Evolutionary conservation across 202 grass and related monocot species (phyloP), one percentile per base, ranked within the genome.

Genomic region (Schoenoplectus triqueter): DNA sequence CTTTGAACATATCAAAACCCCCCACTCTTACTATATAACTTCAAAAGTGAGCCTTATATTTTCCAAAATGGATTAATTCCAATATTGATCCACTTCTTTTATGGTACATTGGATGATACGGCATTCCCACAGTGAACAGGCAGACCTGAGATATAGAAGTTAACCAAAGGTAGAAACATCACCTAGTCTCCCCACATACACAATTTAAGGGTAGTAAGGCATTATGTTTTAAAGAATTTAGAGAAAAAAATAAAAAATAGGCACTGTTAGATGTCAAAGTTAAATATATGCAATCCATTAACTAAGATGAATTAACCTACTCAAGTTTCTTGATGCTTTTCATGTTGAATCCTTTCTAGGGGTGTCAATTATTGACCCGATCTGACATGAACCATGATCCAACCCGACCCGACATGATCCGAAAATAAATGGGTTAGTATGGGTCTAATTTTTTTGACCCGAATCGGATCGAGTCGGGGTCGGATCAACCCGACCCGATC

Each of bases 281-380:
- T 78, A 6, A 52, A 59, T 17, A 78, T 44, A 39, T 1, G 22
- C 74, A 78, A 52, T 59, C 11, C 50, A 57, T 3, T 42, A 86
- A 79, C 88, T 64, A 39, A 80, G 71, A 80, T 84, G 15, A 66
- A 61, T 88, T 31, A 85, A 84, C 89, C 65, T 93, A 98, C 93
- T 95, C 88, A 75, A 95, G 70, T 86, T 92, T 91, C 83, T 85
- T 93, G 55, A 98, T 88, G 31, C 82, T 84, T 66, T 95, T 91
- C 0, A 89, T 75, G 10, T 88, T 95, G 76, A 94, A 90, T 82
- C 64, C 40, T 83, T 31, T 1, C 31, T 31, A 31, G 31, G 31
- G 31, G 31, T 31, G 31, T 31, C 31, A 31, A 31, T 31, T 31
- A 31, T 31, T 31, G 31, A 31, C 31, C 31, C 31, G 31, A 31